A percentile compares a stretch with the other conserved stretches of the same genome.
phyloP scores from a whole-genome alignment of 2,329 filamentous ascomycete genomes.

The Ascochyta fabae region DNA sequence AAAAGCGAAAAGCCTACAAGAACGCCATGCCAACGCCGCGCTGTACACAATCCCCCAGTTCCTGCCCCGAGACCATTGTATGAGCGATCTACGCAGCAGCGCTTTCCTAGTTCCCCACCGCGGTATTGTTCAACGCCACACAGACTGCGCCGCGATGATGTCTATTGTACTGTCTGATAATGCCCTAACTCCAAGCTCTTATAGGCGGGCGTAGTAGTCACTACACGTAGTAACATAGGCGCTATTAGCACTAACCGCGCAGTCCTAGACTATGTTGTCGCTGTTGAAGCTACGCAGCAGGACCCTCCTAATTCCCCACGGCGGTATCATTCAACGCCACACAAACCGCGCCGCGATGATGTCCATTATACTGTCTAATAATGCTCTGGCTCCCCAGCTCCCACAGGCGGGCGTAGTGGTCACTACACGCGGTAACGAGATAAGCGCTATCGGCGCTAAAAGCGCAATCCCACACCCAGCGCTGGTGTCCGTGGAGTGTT shows the following conservation, averaged over 20 bases:
- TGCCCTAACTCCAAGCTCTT: conserved; percentile 86
- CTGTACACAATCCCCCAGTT: too few species aligned
- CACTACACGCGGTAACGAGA: conserved; percentile 88
- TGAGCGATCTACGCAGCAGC: too few species aligned
- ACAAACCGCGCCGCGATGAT: conserved; percentile 89
- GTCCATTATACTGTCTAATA: conserved; percentile 93
- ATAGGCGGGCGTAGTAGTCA: conserved; percentile 89
- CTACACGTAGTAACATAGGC: conserved; percentile 94
- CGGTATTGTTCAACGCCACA: too few species aligned
- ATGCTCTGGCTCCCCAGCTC: conserved; percentile 85
- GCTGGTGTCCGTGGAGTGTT: conserved; percentile 86
- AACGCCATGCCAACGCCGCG: too few species aligned
- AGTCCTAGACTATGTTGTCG: conserved; percentile 76
- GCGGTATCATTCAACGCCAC: conserved; percentile 83
- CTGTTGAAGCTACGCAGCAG: too few species aligned
- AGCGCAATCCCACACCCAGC: conserved; percentile 97
- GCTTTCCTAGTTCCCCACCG: too few species aligned
- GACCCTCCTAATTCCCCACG: conserved; percentile 39
- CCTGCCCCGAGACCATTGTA: too few species aligned
- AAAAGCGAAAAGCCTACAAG: too few species aligned
- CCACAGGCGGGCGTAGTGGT: conserved; percentile 93
- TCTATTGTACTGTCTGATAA: conserved; percentile 94
- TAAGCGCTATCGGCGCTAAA: conserved; percentile 94
- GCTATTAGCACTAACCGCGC: conserved; percentile 90
- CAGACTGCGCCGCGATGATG: conserved; percentile 85